Percentiles rank a stretch among this genome's conserved stretches.
These are phyloP conservation scores for Alternaria novae-zelandiae DNA, from an alignment of 2,329 filamentous ascomycete genomes.

Conservation along the genomic window DNA sequence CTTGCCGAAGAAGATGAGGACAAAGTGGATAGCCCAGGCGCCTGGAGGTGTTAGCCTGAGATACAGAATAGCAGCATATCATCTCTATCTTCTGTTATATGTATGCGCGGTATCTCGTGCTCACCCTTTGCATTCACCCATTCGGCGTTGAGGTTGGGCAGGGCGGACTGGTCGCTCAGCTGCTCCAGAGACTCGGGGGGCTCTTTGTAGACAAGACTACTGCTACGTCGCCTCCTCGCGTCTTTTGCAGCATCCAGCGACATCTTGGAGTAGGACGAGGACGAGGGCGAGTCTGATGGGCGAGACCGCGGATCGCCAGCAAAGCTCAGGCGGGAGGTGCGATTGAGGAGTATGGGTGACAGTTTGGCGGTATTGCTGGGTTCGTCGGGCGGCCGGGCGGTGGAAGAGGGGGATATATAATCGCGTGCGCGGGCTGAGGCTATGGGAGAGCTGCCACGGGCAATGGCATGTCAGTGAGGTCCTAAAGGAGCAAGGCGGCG, in stretches of 20 bases:
- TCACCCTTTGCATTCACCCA: conserved; percentile 99
- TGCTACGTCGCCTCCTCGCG: conserved; percentile 88
- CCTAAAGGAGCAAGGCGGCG: conserved; percentile 10
- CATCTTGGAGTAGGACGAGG: conserved; percentile 38
- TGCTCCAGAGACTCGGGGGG: conserved; percentile 96
- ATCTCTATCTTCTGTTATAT: neutral
- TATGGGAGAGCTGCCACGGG: neutral
- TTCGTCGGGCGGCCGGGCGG: conserved; percentile 6
- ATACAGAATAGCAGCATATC: neutral
- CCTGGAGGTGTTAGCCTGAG: conserved; percentile 60
- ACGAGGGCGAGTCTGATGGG: conserved; percentile 33
- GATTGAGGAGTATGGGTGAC: conserved; percentile 89
- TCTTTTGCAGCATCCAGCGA: conserved; percentile 55
- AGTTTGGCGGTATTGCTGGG: conserved; percentile 83
- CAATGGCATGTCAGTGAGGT: conserved; percentile 2
- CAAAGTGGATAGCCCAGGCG: conserved; percentile 96
- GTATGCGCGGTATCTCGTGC: neutral
- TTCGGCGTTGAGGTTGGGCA: conserved; percentile 95
- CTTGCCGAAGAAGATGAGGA: conserved; percentile 89
- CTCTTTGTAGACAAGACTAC: conserved; percentile 98
- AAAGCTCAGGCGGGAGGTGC: conserved; percentile 80
- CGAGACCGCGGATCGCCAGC: conserved; percentile 73
- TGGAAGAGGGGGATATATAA: neutral
- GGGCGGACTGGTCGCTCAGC: conserved; percentile 91
- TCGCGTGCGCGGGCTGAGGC: conserved; percentile 1